These are phyloP conservation scores for Aspergillus sclerotialis DNA, from an alignment of 2,329 filamentous ascomycete genomes.

Conservation along the genomic window DNA sequence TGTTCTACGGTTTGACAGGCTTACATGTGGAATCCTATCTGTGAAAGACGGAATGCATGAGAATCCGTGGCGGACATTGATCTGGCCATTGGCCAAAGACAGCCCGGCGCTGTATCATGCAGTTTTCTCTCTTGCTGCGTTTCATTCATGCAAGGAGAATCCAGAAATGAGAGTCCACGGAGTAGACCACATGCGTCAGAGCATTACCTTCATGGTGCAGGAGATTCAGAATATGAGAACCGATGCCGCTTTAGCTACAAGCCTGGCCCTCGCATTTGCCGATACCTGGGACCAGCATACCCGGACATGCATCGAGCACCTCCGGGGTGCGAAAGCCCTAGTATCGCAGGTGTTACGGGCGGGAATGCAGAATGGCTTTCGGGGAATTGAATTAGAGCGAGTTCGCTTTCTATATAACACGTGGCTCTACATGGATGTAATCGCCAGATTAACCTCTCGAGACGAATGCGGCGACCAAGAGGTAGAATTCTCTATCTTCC, in stretches of 20 bases:
- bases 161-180: slow-evolving; percentile 54
- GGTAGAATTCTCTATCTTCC: slow-evolving; percentile 31
- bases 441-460: slow-evolving; percentile 59
- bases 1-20: slow-evolving; percentile 55
- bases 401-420: slow-evolving; percentile 64
- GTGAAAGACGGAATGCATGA: slow-evolving; percentile 63
- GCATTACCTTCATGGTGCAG: slow-evolving; percentile 52
- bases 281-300: slow-evolving; percentile 67
- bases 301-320: slow-evolving; percentile 61
- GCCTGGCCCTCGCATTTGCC: slow-evolving; percentile 60
- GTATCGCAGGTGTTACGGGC: slow-evolving; percentile 53
- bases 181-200: slow-evolving; percentile 62
- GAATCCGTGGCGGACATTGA: slow-evolving; percentile 63
- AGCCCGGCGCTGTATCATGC: slow-evolving; percentile 62
- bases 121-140: slow-evolving; percentile 61
- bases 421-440: slow-evolving; percentile 69
- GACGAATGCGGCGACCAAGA: slow-evolving; percentile 51
- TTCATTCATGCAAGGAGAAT: slow-evolving; percentile 56
- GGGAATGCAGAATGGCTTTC: slow-evolving; percentile 26
- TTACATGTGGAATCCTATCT: slow-evolving; percentile 64
- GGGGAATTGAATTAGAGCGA: slow-evolving; percentile 45
- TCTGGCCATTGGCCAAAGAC: slow-evolving; percentile 61
- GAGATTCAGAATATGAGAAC: slow-evolving; percentile 58
- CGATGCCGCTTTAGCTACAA: slow-evolving; percentile 63
- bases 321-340: slow-evolving; percentile 59